These are phyloP conservation scores for Chrysochromulina parva DNA, from an alignment of 78 protist species.

Conservation along the genomic window DNA sequence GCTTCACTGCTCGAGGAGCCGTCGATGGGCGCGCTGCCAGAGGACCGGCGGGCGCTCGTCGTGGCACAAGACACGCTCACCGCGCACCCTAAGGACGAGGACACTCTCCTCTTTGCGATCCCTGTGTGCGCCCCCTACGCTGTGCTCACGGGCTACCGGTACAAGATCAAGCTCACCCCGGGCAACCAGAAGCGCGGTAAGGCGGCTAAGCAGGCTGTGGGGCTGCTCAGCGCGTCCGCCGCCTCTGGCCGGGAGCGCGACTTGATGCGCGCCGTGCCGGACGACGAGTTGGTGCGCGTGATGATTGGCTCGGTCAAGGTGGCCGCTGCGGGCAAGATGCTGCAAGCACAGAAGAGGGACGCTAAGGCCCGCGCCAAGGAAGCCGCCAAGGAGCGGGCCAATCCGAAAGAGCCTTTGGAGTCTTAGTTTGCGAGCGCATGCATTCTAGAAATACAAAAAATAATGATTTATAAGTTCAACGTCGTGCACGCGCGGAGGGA, in stretches of 20 bases:
- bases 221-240: not conserved
- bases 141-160: constrained; percentile 59
- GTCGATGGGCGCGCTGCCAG: not conserved
- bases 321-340: not conserved
- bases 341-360: too few species aligned
- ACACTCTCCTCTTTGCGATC: constrained; percentile 77
- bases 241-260: not conserved
- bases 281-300: constrained; percentile 8
- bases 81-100: constrained; percentile 41
- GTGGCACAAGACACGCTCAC: constrained; percentile 57
- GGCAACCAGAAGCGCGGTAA: constrained; percentile 84
- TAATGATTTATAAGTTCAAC: too few species aligned
- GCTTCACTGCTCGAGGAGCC: not conserved
- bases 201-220: constrained; percentile 51
- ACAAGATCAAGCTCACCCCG: constrained; percentile 81
- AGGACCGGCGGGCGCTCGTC: not conserved
- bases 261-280: not conserved
- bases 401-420: too few species aligned
- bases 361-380: too few species aligned
- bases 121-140: constrained; percentile 76
- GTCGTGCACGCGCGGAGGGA: too few species aligned
- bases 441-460: too few species aligned
- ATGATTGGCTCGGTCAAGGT: constrained; percentile 1
- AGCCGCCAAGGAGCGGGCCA: too few species aligned
- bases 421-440: too few species aligned